phyloP scores from a whole-genome alignment of 257 asterid genomes.

The Solanum habrochaites region DNA sequence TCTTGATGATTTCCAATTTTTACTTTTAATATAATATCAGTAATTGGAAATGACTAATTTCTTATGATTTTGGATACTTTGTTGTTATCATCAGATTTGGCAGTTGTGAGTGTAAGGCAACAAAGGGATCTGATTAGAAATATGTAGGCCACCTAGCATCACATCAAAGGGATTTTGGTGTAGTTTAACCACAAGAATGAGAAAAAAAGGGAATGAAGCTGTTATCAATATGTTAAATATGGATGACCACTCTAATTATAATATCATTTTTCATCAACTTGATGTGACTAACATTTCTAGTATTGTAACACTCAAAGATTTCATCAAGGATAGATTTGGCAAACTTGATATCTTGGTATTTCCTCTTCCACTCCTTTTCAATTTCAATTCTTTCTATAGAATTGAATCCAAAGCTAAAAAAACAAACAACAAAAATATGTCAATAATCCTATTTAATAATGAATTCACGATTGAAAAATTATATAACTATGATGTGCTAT shows the following conservation, averaged over 20 bases:
- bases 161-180: slow-evolving; percentile 25
- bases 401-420: not conserved
- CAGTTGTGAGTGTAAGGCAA: slow-evolving; percentile 42
- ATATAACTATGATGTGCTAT: too few species aligned
- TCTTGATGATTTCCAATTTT: not conserved
- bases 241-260: not conserved
- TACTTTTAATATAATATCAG: not conserved
- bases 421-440: not conserved
- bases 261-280: slow-evolving; percentile 38
- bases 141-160: slow-evolving; percentile 30
- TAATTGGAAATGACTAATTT: not conserved
- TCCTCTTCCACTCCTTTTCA: not conserved
- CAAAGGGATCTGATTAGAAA: slow-evolving; percentile 39
- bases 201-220: slow-evolving; percentile 28
- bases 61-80: not conserved
- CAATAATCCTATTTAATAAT: not conserved
- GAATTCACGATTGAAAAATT: not conserved
- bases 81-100: slow-evolving; percentile 10
- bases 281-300: slow-evolving; percentile 28
- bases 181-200: slow-evolving; percentile 35
- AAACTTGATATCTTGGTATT: slow-evolving; percentile 44
- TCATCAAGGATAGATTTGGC: slow-evolving; percentile 22
- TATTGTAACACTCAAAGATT: slow-evolving; percentile 20
- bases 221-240: slow-evolving; percentile 14
- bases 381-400: not conserved